A percentile compares a stretch with the other conserved stretches of the same genome.
These are phyloP conservation scores for Colletotrichum shisoi DNA, from an alignment of 2,329 filamentous ascomycete genomes.

Conservation along the genomic window DNA sequence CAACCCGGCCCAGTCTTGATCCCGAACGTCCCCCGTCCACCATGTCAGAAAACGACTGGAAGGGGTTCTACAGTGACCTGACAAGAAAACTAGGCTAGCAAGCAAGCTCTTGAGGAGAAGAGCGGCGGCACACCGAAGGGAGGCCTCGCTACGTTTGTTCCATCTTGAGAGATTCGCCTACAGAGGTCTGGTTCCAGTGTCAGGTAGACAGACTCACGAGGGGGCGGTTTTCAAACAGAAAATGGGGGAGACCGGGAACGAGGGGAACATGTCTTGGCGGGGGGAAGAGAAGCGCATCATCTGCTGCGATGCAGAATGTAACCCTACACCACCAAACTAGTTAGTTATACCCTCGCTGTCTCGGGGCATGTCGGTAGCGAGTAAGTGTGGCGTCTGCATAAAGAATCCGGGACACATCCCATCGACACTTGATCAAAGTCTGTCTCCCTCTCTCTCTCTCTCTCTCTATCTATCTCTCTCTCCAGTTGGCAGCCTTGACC, in stretches of 20 bases:
- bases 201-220: not conserved
- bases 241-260: too few species aligned
- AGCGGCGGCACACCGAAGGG: not conserved
- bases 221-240: too few species aligned
- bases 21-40: not conserved
- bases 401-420: not conserved
- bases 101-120: not conserved
- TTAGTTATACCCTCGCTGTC: not conserved
- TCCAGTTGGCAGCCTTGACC: too few species aligned
- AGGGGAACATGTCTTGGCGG: not conserved
- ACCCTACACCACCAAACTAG: not conserved
- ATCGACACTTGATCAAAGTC: too few species aligned
- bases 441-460: too few species aligned
- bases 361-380: conserved; percentile 9
- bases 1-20: not conserved
- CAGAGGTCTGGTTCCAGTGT: not conserved
- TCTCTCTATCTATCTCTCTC: too few species aligned
- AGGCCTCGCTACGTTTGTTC: not conserved
- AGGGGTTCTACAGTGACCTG: not conserved
- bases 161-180: not conserved
- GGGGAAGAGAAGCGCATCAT: not conserved
- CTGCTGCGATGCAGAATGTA: conserved; percentile 9
- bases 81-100: not conserved
- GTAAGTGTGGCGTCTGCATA: not conserved
- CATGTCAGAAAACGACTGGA: not conserved